A percentile compares a stretch with the other conserved stretches of the same genome.
These are phyloP conservation scores for Austroboletus novae-zelandiae DNA, from an alignment of 1,284 basidiomycete species.

Conservation along the genomic window DNA sequence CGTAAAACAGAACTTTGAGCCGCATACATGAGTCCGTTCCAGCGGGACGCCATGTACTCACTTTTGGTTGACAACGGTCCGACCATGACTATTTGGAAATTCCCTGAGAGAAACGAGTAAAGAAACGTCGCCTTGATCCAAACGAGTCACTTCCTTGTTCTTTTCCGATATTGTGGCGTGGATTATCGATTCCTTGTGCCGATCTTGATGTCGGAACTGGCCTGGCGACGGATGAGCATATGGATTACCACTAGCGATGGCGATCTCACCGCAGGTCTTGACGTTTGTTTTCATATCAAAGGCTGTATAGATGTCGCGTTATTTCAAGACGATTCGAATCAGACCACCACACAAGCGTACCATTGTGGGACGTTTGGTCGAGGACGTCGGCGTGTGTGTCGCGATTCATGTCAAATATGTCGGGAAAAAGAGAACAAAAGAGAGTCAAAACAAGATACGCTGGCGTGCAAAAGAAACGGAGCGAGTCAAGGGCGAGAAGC, in stretches of 20 bases:
- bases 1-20: slow-evolving; percentile 36
- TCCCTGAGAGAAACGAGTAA: slow-evolving; percentile 13
- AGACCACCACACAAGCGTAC: slow-evolving; percentile 12
- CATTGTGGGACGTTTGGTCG: slow-evolving; percentile 6
- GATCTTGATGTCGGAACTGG: slow-evolving; percentile 11
- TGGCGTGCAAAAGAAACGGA: slow-evolving; percentile 5
- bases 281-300: slow-evolving; percentile 5
- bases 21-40: slow-evolving; percentile 21
- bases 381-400: slow-evolving; percentile 22
- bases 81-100: slow-evolving; percentile 1
- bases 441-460: slow-evolving; percentile 2
- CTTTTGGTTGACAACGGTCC: slow-evolving; percentile 7
- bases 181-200: slow-evolving; percentile 2
- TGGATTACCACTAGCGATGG: neutral
- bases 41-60: neutral
- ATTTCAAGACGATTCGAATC: neutral
- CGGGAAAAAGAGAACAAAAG: neutral
- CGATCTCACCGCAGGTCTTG: slow-evolving; percentile 14
- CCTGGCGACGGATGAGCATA: slow-evolving; percentile 14
- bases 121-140: slow-evolving; percentile 3
- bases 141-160: slow-evolving; percentile 10
- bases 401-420: slow-evolving; percentile 22
- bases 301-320: neutral
- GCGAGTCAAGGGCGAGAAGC: slow-evolving; percentile 20
- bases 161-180: neutral